Base-by-base conservation (phyloP, 1,139 yeast genomes). In the Meyerozyma carpophila region DNA sequence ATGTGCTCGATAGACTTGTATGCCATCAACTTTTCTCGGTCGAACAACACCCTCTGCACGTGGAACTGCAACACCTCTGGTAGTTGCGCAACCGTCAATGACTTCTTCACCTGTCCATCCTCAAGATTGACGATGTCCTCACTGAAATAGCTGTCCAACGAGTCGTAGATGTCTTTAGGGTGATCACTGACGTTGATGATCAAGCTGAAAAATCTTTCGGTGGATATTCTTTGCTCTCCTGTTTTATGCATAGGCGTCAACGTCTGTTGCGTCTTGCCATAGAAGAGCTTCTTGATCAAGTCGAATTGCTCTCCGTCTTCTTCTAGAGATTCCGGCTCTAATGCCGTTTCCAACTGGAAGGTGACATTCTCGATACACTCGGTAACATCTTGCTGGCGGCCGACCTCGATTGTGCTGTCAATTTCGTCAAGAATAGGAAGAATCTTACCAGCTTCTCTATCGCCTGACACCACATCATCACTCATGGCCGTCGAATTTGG, bases 301-400 rank as follows among this genome's bases (percentile, higher is more conserved):
- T 91, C 98, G 41, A 73, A 62, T 57, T 91, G 97, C 58, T 91
- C 97, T 18, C 87, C 83, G 55, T 86, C 94, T 3, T 76, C 80
- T 43, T 82, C 87, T 32, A 85, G 66, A 2, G 62, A 61, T 11
- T 71, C 70, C 0, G 96, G 95, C 40, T 79, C 81, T 48, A 86
- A 72, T 0, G 96, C 95, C n/a, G 95, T 88, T 58, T 91, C 97
- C 27, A 91, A 70, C 60, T 91, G 98, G 51, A 84, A 87, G n/a
- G 91, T 72, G 4, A 93, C 97, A 61, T 93, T 93, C 45, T 91
- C 96, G 55, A 93, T 90, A 63, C 98, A 91, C 60, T 93, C 98
- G 0, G 97, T 89, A 14, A 93, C 98, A 68, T 93, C 98, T 61
- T 93, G 98, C 61, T 93, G 98, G 52, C 95, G 75, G 3, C 96